Percentiles rank a stretch among this genome's conserved stretches.
These are phyloP conservation scores for Mycena citricolor DNA, from an alignment of 1,284 basidiomycete species.

Conservation along the genomic window DNA sequence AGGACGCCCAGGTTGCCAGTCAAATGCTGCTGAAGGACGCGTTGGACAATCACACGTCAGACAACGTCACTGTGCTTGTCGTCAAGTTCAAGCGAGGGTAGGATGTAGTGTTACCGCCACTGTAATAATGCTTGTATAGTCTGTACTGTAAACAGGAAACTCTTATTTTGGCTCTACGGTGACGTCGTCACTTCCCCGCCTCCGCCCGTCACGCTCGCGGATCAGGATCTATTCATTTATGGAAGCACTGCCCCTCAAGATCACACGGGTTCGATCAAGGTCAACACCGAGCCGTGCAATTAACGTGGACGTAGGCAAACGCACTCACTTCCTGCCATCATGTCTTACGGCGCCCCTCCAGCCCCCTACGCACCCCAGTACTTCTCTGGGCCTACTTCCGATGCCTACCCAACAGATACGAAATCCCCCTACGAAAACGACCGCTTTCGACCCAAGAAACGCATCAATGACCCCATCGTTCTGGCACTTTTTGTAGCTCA, in stretches of 20 bases:
- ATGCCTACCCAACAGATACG: conserved; percentile 28
- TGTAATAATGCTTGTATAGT: not conserved
- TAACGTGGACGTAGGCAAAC: too few relatives aligned
- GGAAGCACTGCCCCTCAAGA: too few relatives aligned
- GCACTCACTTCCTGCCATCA: too few relatives aligned
- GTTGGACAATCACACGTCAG: conserved; percentile 83
- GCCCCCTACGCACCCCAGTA: conserved; percentile 18
- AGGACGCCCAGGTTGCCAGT: conserved; percentile 85
- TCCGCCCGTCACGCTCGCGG: not conserved
- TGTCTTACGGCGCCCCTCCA: conserved; percentile 5
- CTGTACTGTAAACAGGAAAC: not conserved
- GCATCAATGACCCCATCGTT: conserved; percentile 72
- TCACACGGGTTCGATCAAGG: too few relatives aligned
- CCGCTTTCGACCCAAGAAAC: conserved; percentile 69
- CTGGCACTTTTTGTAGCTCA: conserved; percentile 70
- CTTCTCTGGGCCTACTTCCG: conserved; percentile 7
- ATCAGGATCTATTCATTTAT: too few relatives aligned
- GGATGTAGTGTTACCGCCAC: conserved; percentile 3
- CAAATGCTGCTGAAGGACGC: conserved; percentile 83
- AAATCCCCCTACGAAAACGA: conserved; percentile 63
- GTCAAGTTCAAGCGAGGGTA: conserved; percentile 58
- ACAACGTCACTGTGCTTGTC: conserved; percentile 85
- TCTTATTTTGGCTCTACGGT: not conserved
- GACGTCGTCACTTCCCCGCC: conserved; percentile 8
- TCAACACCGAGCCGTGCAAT: too few relatives aligned